Base-by-base conservation (phyloP, 768 basidiomycete species). In the Rhodotorula babjevae region DNA sequence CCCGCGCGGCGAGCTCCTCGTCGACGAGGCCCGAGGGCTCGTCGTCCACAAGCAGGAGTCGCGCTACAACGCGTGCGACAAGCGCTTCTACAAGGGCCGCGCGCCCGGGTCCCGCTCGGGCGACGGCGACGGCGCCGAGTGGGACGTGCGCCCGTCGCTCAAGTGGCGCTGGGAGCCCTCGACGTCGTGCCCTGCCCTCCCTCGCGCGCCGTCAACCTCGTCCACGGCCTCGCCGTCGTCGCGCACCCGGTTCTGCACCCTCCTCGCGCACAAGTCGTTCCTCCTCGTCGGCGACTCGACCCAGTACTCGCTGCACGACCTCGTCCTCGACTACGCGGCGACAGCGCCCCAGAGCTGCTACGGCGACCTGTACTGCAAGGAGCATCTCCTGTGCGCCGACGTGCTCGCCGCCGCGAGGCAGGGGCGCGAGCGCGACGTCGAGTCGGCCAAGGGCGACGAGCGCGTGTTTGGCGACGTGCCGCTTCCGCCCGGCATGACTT, bases 351-450 rank as follows among this genome's bases (percentile, higher is more conserved):
- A 69, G 61, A 77, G 66, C 40, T 79, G 78, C 63, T 79, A 77
- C 63, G 78, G 78, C n/a, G 78, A 79, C 49, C 27, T 78, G 55
- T 79, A 79, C 60, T 79, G 78, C 72, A 76, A 75, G 61, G 77
- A 79, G 60, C 78, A 79, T 52, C 68, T 59, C 15, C 73, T 79
- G 15, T 79, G 78, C 55, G 72, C 63, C 0, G 74, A 68, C 19
- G 66, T 72, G 25, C 44, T 69, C 58, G 21, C 21, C 25, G 55
- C 61, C 49, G 61, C 21, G 19, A 18, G n/a, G 15, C 36, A 29
- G 21, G 7, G 23, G 49, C 10, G 50, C 42, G 42, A 27, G 33
- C n/a, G 29, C 12, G 67, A 58, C 47, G 61, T 74, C 55, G 71
- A 76, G 56, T 27, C 62, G 25, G 65, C 59, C 49, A 31, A 36